Conservation (phyloP, 495 filamentous ascomycete genomes). For the Xylaria palmicola region DNA sequence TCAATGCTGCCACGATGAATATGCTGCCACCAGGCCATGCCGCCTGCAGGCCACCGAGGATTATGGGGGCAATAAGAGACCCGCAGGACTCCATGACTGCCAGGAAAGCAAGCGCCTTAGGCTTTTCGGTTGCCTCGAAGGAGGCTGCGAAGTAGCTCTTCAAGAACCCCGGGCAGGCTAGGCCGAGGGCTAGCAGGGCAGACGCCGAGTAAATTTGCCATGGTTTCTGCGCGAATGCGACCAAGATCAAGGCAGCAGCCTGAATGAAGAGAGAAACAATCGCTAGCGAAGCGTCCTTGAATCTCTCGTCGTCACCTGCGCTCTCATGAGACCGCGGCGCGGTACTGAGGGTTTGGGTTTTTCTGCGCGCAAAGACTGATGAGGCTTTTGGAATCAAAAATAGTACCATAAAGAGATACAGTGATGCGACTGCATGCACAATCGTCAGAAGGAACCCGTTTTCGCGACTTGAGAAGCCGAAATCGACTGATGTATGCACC, state of each 20-base stretch:
- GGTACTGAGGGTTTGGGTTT: not conserved
- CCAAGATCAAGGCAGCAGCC: not conserved
- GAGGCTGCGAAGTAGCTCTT: not conserved
- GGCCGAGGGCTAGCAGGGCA: not conserved
- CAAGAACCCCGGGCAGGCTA: not conserved
- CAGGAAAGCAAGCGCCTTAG: not conserved
- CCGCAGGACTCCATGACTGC: slow-evolving; percentile 4
- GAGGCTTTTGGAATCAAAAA: not conserved
- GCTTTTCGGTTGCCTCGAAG: not conserved
- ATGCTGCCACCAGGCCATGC: not conserved
- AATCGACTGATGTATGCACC: not conserved
- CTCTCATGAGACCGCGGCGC: not conserved
- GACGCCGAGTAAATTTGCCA: not conserved
- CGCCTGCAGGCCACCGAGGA: not conserved
- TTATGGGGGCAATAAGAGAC: not conserved
- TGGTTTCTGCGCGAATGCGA: not conserved
- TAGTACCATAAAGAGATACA: not conserved
- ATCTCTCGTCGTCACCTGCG: not conserved
- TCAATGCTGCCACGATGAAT: not conserved
- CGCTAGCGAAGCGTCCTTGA: not conserved
- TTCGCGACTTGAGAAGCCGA: not conserved
- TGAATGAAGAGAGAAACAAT: not conserved
- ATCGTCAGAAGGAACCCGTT: not conserved
- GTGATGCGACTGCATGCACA: not conserved
- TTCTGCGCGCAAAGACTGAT: not conserved